Conservation (phyloP, 768 basidiomycete species). For the Tephrocybe sp. region DNA sequence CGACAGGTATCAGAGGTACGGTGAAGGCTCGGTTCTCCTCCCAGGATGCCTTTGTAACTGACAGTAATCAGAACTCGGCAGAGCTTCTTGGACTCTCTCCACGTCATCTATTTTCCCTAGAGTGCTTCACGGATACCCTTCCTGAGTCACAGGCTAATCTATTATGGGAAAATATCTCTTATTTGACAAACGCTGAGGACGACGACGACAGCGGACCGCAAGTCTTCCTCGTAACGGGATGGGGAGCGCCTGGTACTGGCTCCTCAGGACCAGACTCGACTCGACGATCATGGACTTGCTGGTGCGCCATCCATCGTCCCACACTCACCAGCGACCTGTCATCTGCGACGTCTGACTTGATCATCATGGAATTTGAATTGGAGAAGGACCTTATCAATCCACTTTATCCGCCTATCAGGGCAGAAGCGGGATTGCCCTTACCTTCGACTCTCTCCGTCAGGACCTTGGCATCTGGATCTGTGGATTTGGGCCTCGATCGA, state of each 20-base stretch:
- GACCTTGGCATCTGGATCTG: neutral
- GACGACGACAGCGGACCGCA: slow-evolving; percentile 50
- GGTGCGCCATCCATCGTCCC: slow-evolving; percentile 67
- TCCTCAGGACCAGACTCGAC: slow-evolving; percentile 26
- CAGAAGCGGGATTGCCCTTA: neutral
- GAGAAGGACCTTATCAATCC: slow-evolving; percentile 73
- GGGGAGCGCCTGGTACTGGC: slow-evolving; percentile 63
- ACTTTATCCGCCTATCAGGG: slow-evolving; percentile 47
- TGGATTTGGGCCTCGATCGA: neutral
- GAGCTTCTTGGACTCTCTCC: slow-evolving; percentile 77
- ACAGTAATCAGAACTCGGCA: slow-evolving; percentile 58
- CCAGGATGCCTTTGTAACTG: neutral
- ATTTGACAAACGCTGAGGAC: slow-evolving; percentile 50
- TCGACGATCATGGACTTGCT: slow-evolving; percentile 61
- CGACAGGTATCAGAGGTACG: slow-evolving; percentile 80
- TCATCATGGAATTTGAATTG: slow-evolving; percentile 81
- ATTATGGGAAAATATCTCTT: slow-evolving; percentile 75
- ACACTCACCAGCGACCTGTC: slow-evolving; percentile 18
- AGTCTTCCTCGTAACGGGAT: slow-evolving; percentile 71
- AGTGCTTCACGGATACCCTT: slow-evolving; percentile 73
- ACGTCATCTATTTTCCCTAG: slow-evolving; percentile 64
- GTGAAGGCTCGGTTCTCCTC: neutral
- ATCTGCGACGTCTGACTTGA: slow-evolving; percentile 30
- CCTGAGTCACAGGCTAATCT: slow-evolving; percentile 63
- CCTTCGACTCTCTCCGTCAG: neutral